Percentiles rank a stretch among this genome's conserved stretches.
phyloP scores from a whole-genome alignment of 2,329 filamentous ascomycete genomes.

The Fusarium sulawesiense region DNA sequence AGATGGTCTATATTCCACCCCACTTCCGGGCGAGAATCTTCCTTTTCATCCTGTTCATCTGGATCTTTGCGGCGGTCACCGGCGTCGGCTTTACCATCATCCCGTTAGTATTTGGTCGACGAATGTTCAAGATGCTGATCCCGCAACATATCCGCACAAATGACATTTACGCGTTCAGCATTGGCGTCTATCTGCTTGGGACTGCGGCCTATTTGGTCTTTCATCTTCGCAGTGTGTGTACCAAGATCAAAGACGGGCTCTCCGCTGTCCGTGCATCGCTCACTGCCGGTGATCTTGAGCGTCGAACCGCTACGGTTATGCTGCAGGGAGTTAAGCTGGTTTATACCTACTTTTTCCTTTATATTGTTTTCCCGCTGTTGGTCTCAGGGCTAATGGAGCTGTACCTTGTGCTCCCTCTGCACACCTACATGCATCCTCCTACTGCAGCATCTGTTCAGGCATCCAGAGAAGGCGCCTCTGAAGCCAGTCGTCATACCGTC shows the following conservation, averaged over 20 bases:
- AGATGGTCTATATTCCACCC: slow-evolving; percentile 84
- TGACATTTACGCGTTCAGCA: slow-evolving; percentile 95
- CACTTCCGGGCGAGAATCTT: slow-evolving; percentile 84
- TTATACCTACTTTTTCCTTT: slow-evolving; percentile 81
- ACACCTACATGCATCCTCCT: slow-evolving; percentile 75
- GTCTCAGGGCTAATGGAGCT: slow-evolving; percentile 85
- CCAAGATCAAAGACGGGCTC: slow-evolving; percentile 49
- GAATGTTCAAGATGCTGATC: slow-evolving; percentile 78
- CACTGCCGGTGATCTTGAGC: slow-evolving; percentile 35
- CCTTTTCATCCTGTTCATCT: slow-evolving; percentile 88
- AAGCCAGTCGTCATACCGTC: slow-evolving; percentile 70
- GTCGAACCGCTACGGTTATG: slow-evolving; percentile 45
- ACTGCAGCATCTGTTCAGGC: slow-evolving; percentile 47
- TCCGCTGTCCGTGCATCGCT: slow-evolving; percentile 39
- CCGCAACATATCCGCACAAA: slow-evolving; percentile 81
- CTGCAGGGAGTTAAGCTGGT: slow-evolving; percentile 60
- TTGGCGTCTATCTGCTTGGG: slow-evolving; percentile 85
- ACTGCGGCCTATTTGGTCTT: slow-evolving; percentile 71
- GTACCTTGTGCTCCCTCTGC: slow-evolving; percentile 87
- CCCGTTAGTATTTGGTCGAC: slow-evolving; percentile 85
- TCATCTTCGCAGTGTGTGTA: slow-evolving; percentile 58
- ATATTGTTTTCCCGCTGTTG: slow-evolving; percentile 83
- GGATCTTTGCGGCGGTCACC: slow-evolving; percentile 90
- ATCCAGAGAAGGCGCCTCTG: slow-evolving; percentile 38
- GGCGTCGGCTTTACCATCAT: slow-evolving; percentile 88